Evolutionary conservation across 495 filamentous ascomycete genomes (phyloP).

Genomic region (Penicillium lividum): DNA sequence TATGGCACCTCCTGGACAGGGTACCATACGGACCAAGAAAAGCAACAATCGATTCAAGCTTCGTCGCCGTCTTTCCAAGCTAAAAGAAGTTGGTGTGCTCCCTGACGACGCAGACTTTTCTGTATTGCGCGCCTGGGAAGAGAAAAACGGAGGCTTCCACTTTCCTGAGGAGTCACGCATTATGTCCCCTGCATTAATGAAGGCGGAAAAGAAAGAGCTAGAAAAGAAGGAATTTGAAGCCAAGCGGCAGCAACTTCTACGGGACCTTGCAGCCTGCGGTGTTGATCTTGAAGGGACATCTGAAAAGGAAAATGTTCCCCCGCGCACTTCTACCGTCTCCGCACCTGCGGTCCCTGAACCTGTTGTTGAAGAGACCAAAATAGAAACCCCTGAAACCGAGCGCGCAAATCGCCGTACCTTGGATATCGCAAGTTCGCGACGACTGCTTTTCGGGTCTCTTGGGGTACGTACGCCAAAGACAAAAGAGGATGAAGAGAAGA

Average conservation of each 20-base stretch:
- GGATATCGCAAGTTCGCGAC: slow-evolving; percentile 64
- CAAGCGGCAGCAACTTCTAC: slow-evolving; percentile 53
- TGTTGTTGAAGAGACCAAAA: slow-evolving; percentile 15
- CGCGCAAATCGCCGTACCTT: slow-evolving; percentile 46
- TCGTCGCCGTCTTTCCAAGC: slow-evolving; percentile 45
- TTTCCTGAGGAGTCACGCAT: slow-evolving; percentile 24
- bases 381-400: slow-evolving; percentile 29
- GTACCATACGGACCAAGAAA: slow-evolving; percentile 51
- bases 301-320: slow-evolving; percentile 39
- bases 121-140: slow-evolving; percentile 45
- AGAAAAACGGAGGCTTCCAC: slow-evolving; percentile 29
- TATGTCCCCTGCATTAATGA: slow-evolving; percentile 11
- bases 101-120: slow-evolving; percentile 47
- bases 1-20: slow-evolving; percentile 40
- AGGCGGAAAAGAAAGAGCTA: slow-evolving; percentile 20
- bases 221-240: slow-evolving; percentile 48
- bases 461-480: slow-evolving; percentile 67
- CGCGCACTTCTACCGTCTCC: slow-evolving; percentile 13
- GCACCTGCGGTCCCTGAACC: slow-evolving; percentile 10
- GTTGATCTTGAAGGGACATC: slow-evolving; percentile 44
- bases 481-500: slow-evolving; percentile 64
- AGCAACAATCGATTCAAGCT: slow-evolving; percentile 57
- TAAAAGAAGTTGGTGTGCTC: slow-evolving; percentile 53
- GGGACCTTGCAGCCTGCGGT: slow-evolving; percentile 52
- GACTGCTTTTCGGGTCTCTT: slow-evolving; percentile 72